Evolutionary conservation across 2,329 filamentous ascomycete genomes (phyloP).

Genomic region (Geoglossum cookeanum): DNA sequence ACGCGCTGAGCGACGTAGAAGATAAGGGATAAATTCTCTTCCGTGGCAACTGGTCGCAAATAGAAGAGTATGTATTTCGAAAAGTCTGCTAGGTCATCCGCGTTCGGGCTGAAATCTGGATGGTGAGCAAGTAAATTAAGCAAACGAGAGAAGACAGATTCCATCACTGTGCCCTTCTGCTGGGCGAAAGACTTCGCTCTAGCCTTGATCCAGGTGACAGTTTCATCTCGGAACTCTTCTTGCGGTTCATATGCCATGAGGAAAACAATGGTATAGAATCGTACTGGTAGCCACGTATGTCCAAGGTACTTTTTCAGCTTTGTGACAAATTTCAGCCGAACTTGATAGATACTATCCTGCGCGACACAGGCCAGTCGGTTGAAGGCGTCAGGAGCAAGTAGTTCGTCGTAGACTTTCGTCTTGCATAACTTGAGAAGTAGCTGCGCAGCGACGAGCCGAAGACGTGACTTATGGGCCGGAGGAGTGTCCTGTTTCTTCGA

Average conservation of each 20-base stretch:
- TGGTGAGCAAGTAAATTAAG: conserved; percentile 84
- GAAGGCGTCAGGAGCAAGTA: conserved; percentile 56
- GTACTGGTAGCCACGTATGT: conserved; percentile 44
- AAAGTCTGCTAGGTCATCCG: conserved; percentile 59
- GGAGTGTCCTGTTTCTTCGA: conserved; percentile 50
- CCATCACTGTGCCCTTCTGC: conserved; percentile 42
- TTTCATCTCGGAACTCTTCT: conserved; percentile 48
- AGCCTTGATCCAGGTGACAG: conserved; percentile 77
- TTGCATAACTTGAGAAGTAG: conserved; percentile 70
- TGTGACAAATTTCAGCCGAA: conserved; percentile 61
- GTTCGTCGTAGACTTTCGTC: conserved; percentile 53
- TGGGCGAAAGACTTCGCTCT: conserved; percentile 47
- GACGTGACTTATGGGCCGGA: conserved; percentile 54
- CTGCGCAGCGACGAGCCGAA: conserved; percentile 66
- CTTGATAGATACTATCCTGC: conserved; percentile 55
- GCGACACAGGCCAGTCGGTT: conserved; percentile 63
- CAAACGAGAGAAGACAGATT: conserved; percentile 62
- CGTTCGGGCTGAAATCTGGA: conserved; percentile 57
- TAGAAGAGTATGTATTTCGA: conserved; percentile 83
- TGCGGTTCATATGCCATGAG: conserved; percentile 80
- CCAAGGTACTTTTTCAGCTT: conserved; percentile 85
- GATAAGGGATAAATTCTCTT: conserved; percentile 73
- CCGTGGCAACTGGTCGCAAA: conserved; percentile 59
- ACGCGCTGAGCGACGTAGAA: conserved; percentile 84
- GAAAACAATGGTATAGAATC: conserved; percentile 84